phyloP scores from a whole-genome alignment of 345 rosid genomes.

The Populus deltoides region DNA sequence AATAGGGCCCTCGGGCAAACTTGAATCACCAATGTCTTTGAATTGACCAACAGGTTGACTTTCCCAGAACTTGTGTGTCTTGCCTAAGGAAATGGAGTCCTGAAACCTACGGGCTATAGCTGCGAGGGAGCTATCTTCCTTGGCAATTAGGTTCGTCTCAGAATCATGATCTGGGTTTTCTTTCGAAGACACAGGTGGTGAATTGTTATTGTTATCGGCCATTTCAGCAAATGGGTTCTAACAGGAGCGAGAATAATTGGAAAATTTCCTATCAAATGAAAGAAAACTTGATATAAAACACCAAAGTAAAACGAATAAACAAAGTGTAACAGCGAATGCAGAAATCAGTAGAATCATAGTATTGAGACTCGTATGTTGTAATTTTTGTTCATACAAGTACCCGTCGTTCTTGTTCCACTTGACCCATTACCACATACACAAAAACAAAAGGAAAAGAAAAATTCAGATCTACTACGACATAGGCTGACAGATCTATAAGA shows the following conservation, averaged over 20 bases:
- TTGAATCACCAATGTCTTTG: slow-evolving; percentile 63
- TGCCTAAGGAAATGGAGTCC: slow-evolving; percentile 51
- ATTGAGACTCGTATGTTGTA: not conserved
- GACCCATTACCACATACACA: no score
- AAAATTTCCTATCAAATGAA: not conserved
- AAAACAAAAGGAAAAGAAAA: no score
- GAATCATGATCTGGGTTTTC: slow-evolving; percentile 51
- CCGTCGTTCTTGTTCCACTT: no score
- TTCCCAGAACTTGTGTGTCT: slow-evolving; percentile 88
- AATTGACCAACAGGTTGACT: slow-evolving; percentile 91
- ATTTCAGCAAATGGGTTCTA: slow-evolving; percentile 30
- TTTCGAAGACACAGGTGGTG: slow-evolving; percentile 49
- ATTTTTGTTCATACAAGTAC: no score
- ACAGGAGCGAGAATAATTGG: not conserved
- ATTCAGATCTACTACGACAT: no score
- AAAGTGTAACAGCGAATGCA: not conserved
- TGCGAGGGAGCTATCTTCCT: slow-evolving; percentile 58
- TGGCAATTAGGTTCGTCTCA: slow-evolving; percentile 25
- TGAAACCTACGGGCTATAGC: slow-evolving; percentile 59
- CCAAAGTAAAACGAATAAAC: not conserved
- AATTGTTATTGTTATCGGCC: slow-evolving; percentile 48
- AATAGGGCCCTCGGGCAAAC: slow-evolving; percentile 80
- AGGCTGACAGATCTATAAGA: no score
- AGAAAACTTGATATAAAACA: not conserved
- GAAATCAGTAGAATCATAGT: not conserved